A percentile compares a stretch with the other conserved stretches of the same genome.
Conservation (phyloP, 2,329 filamentous ascomycete species). For the Cryphonectria parasitica region DNA sequence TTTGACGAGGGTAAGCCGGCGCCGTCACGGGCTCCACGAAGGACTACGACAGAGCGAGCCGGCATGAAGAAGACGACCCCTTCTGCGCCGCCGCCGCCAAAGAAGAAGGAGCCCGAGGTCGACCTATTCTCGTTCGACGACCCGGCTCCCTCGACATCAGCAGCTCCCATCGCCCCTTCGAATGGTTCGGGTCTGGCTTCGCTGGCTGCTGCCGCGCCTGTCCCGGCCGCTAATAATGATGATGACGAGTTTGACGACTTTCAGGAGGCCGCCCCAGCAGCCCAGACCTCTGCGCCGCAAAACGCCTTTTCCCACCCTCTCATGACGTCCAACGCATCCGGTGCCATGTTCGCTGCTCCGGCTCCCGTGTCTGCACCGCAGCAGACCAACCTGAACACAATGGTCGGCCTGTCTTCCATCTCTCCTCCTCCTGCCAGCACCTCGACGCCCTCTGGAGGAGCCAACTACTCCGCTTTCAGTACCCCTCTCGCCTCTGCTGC, state of each 20-base stretch:
- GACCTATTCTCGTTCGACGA: constrained; percentile 96
- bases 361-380: constrained; percentile 85
- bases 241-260: constrained; percentile 99
- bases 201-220: constrained; percentile 40
- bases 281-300: constrained; percentile 44
- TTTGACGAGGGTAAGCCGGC: constrained; percentile 73
- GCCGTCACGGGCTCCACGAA: constrained; percentile 47
- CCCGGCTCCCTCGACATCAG: constrained; percentile 56
- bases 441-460: constrained; percentile 57
- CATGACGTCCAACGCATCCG: constrained; percentile 56
- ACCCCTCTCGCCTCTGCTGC: constrained; percentile 45
- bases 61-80: constrained; percentile 60
- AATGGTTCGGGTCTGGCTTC: constrained; percentile 52
- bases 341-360: constrained; percentile 76
- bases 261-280: constrained; percentile 76
- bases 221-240: constrained; percentile 60
- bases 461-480: constrained; percentile 68
- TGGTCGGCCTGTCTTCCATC: constrained; percentile 79
- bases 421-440: constrained; percentile 70
- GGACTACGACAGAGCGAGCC: constrained; percentile 40
- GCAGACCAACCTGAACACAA: constrained; percentile 76
- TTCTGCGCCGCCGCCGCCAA: constrained; percentile 66
- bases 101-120: constrained; percentile 85
- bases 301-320: constrained; percentile 47
- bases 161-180: constrained; percentile 50